Percentiles rank a stretch among this genome's conserved stretches.
Evolutionary conservation across 139 green algal species (phyloP).

Genomic region (Desmodesmus armatus): DNA sequence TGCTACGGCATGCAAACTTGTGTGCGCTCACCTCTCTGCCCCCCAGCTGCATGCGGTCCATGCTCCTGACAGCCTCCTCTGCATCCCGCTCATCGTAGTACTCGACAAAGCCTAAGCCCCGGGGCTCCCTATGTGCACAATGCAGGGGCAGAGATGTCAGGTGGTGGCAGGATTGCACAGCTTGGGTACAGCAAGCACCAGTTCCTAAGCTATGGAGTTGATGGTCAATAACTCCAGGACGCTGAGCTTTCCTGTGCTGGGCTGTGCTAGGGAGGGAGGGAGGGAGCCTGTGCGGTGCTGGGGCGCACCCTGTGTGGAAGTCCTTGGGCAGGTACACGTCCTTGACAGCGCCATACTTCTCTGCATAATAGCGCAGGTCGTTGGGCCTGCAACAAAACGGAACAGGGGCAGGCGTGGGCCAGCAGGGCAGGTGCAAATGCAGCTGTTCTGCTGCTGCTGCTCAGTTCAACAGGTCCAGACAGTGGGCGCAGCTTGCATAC

Average conservation of each 20-base stretch:
- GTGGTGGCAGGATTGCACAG: no score
- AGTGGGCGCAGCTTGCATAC: no score
- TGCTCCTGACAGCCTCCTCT: constrained; percentile 60
- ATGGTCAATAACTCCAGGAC: no score
- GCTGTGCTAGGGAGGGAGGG: not conserved
- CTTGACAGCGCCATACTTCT: constrained; percentile 58
- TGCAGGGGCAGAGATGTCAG: not conserved
- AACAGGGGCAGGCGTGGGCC: not conserved
- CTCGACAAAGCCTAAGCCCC: constrained; percentile 74
- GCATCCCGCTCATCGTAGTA: constrained; percentile 60
- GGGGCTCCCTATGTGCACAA: constrained; percentile 58
- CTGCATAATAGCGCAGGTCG: constrained; percentile 52
- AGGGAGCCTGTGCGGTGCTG: not conserved
- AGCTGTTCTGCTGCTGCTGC: no score
- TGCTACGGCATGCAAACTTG: not conserved
- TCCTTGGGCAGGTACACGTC: constrained; percentile 61
- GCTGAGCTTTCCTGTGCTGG: no score
- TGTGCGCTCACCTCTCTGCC: constrained; percentile 53
- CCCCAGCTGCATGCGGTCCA: constrained; percentile 55
- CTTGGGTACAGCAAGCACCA: no score
- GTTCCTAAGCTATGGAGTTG: no score
- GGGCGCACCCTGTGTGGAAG: constrained; percentile 46
- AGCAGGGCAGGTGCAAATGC: not conserved
- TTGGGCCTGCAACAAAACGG: constrained; percentile 10
- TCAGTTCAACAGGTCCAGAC: no score